Conservation (phyloP, 1,284 basidiomycete species). For the Papiliotrema nemorosa region DNA sequence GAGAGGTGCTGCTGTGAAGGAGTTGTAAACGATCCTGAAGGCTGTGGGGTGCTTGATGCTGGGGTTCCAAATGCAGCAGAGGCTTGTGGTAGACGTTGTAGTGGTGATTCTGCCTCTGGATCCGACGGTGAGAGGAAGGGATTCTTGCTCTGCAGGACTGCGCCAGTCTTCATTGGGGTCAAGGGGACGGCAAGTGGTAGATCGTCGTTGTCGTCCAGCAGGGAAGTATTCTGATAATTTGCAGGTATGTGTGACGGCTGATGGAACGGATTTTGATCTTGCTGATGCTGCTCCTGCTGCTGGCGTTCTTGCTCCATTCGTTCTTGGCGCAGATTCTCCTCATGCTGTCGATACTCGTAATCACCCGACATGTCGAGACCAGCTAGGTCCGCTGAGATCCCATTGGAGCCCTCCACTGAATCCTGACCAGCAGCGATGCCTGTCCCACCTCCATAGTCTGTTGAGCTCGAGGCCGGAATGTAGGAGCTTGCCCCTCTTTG, state of each 20-base stretch:
- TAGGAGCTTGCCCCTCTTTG: too few relatives aligned
- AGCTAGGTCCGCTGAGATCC: too few relatives aligned
- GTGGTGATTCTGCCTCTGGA: too few relatives aligned
- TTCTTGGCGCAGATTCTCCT: background rate
- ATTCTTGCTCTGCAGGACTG: conserved; percentile 38
- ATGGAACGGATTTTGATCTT: background rate
- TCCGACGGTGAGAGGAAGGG: conserved; percentile 60
- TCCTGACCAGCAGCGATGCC: too few relatives aligned
- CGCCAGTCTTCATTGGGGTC: conserved; percentile 22
- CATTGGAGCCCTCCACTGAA: too few relatives aligned
- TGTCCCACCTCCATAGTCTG: too few relatives aligned
- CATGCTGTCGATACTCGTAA: background rate
- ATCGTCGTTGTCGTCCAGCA: conserved; percentile 16
- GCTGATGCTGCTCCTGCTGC: background rate
- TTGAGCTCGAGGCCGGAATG: too few relatives aligned
- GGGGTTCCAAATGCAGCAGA: too few relatives aligned
- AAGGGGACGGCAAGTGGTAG: conserved; percentile 5
- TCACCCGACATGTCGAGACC: background rate
- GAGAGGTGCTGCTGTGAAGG: background rate
- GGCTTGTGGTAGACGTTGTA: too few relatives aligned
- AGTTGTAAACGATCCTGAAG: background rate
- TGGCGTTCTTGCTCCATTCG: too few relatives aligned
- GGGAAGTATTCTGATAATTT: too few relatives aligned
- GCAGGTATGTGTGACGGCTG: too few relatives aligned
- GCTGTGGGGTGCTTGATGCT: background rate